These are phyloP conservation scores for Alnus rubra DNA, from an alignment of 306 rosid genomes.

Conservation along the genomic window DNA sequence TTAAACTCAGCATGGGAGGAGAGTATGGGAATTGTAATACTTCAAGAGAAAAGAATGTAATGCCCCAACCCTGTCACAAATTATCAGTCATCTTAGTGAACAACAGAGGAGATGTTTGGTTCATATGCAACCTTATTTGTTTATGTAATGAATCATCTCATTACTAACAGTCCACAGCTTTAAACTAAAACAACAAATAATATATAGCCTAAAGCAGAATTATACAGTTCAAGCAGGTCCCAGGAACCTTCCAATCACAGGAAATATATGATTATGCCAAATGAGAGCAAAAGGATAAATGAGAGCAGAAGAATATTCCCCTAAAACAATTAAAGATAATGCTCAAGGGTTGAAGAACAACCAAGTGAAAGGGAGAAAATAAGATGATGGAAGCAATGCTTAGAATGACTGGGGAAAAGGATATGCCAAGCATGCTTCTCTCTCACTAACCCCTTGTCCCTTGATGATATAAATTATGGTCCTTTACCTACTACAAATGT, in stretches of 20 bases:
- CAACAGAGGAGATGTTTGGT: background rate
- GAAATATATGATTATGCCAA: background rate
- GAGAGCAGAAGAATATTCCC: background rate
- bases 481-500: background rate
- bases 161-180: background rate
- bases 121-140: background rate
- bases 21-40: no score
- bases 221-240: background rate
- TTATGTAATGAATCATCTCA: background rate
- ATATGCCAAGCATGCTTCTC: background rate
- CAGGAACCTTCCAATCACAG: background rate
- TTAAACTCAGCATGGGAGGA: no score
- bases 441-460: background rate
- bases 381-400: background rate
- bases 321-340: background rate
- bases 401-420: background rate
- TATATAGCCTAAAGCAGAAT: background rate
- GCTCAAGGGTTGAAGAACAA: background rate
- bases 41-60: no score
- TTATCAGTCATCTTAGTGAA: background rate
- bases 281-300: background rate
- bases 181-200: background rate
- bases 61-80: background rate
- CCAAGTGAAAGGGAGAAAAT: background rate
- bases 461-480: background rate